Conservation (phyloP, 2,329 filamentous ascomycete genomes). For the Xylaria sp. region DNA sequence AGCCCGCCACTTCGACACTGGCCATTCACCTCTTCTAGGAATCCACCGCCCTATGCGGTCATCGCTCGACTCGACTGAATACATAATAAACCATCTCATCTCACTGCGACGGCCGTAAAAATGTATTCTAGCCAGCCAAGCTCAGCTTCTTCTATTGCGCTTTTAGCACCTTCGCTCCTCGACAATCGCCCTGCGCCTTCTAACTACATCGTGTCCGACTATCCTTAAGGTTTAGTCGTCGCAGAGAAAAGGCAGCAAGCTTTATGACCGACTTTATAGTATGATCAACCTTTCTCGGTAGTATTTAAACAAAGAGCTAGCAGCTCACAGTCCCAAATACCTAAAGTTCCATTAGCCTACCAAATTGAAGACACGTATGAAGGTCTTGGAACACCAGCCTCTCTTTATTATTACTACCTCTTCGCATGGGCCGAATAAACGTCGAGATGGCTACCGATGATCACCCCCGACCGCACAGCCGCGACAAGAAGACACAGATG, state of each 20-base stretch:
- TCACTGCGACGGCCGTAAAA: not conserved
- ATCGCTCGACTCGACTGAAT: constrained; percentile 10
- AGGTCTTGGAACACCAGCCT: not conserved
- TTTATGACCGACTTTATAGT: not conserved
- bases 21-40: constrained; percentile 5
- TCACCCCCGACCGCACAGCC: not conserved
- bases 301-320: not conserved
- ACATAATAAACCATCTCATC: constrained; percentile 7
- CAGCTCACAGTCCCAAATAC: not conserved
- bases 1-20: not conserved
- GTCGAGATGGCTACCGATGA: constrained; percentile 16
- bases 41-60: constrained; percentile 30
- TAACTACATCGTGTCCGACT: not conserved
- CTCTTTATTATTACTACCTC: not conserved
- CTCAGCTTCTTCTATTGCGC: not conserved
- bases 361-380: not conserved
- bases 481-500: constrained; percentile 10
- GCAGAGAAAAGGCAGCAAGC: not conserved
- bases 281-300: not conserved
- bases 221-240: not conserved
- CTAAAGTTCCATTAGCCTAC: not conserved
- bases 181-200: constrained; percentile 5
- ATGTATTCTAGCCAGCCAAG: not conserved
- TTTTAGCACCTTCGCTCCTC: not conserved
- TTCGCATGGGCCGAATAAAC: not conserved